Evolutionary conservation across 169 alveolate genomes (phyloP).

Genomic region (Plasmodium chabaudi): DNA sequence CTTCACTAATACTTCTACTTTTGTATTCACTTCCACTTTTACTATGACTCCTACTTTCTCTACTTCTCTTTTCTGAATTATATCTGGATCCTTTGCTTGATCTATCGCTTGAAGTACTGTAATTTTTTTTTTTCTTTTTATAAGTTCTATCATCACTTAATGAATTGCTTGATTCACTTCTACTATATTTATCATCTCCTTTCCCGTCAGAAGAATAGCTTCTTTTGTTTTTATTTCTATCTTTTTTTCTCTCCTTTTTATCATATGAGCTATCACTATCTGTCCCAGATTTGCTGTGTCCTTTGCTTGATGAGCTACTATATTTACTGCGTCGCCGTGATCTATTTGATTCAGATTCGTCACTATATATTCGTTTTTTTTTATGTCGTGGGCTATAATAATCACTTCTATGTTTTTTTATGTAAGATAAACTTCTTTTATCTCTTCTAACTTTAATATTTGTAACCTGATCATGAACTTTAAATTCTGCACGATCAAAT

Average conservation of each 20-base stretch:
- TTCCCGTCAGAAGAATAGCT: not conserved
- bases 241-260: constrained; percentile 31
- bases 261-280: constrained; percentile 41
- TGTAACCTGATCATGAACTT: constrained; percentile 76
- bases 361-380: constrained; percentile 68
- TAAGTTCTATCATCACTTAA: constrained; percentile 60
- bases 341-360: constrained; percentile 62
- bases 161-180: constrained; percentile 61
- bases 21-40: constrained; percentile 18
- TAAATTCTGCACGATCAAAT: constrained; percentile 84
- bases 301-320: constrained; percentile 44
- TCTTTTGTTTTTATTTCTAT: constrained; percentile 16
- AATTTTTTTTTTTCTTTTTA: constrained; percentile 48
- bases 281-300: constrained; percentile 41
- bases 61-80: constrained; percentile 38
- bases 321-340: constrained; percentile 50
- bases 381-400: constrained; percentile 58
- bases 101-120: constrained; percentile 50
- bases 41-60: constrained; percentile 41
- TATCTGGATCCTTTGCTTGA: constrained; percentile 42
- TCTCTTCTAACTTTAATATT: constrained; percentile 76
- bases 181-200: constrained; percentile 23
- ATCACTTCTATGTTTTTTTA: constrained; percentile 63
- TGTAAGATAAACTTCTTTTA: constrained; percentile 42
- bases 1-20: constrained; percentile 23